These are phyloP conservation scores for Populus hybrid DNA, from an alignment of 441 rosid genomes.

Conservation along the genomic window DNA sequence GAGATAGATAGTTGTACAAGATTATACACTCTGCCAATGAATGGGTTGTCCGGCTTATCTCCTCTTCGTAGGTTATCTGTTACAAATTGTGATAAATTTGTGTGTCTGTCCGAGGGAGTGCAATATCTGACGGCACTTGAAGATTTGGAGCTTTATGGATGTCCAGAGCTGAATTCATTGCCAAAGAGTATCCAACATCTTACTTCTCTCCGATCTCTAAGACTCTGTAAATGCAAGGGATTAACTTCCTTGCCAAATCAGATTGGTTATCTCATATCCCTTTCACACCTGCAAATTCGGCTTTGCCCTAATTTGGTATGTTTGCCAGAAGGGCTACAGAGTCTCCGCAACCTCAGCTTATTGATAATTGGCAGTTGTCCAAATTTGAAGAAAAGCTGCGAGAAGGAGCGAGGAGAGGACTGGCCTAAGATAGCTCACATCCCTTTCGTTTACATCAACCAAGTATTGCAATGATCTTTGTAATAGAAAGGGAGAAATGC, in stretches of 20 bases:
- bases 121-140: no score
- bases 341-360: neutral
- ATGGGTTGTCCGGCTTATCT: no score
- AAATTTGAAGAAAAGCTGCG: neutral
- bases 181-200: neutral
- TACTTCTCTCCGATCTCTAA: neutral
- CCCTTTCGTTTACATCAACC: neutral
- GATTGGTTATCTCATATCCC: slow-evolving; percentile 1
- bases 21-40: neutral
- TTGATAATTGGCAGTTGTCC: neutral
- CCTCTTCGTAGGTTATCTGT: neutral
- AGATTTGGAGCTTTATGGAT: no score
- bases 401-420: slow-evolving; percentile 1
- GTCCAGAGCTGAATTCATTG: neutral
- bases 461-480: no score
- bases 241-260: neutral
- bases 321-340: slow-evolving; percentile 14
- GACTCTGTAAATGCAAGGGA: no score
- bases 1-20: neutral
- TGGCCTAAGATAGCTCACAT: slow-evolving; percentile 23
- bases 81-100: neutral
- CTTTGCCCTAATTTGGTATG: neutral
- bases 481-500: no score
- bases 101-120: no score
- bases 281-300: neutral